These are phyloP conservation scores for Obba rivulosa DNA, from an alignment of 768 basidiomycete species.

Conservation along the genomic window DNA sequence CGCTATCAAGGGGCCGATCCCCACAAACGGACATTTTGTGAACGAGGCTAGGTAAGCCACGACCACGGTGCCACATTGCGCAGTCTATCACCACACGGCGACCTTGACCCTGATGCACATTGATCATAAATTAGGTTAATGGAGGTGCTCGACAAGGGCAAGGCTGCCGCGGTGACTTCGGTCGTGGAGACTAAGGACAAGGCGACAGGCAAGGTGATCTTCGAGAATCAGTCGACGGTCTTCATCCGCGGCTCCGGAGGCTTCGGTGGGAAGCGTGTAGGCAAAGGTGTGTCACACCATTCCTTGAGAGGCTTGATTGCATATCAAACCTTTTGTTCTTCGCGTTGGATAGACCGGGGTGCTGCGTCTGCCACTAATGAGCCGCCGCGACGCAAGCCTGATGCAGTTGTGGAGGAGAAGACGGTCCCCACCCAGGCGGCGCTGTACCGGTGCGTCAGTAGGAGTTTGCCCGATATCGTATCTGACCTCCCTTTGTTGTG, in stretches of 20 bases:
- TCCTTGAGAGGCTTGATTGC: not conserved
- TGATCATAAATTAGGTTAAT: slow-evolving; percentile 42
- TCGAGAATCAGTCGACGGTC: slow-evolving; percentile 89
- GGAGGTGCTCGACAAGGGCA: slow-evolving; percentile 87
- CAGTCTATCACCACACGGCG: no score
- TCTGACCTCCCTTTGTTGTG: not conserved
- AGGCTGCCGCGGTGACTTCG: slow-evolving; percentile 84
- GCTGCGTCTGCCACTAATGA: slow-evolving; percentile 77
- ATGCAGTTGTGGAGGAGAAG: slow-evolving; percentile 85
- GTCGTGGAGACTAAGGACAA: slow-evolving; percentile 80
- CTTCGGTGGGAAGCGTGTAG: slow-evolving; percentile 86
- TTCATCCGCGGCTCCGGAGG: slow-evolving; percentile 95
- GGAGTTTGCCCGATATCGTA: not conserved
- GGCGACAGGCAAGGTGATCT: slow-evolving; percentile 69
- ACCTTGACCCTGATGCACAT: not conserved
- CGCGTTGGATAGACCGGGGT: slow-evolving; percentile 65
- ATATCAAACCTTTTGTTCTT: not conserved
- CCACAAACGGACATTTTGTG: slow-evolving; percentile 75
- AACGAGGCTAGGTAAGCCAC: slow-evolving; percentile 61
- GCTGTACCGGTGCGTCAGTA: slow-evolving; percentile 66
- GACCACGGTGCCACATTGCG: not conserved
- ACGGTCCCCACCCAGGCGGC: slow-evolving; percentile 81
- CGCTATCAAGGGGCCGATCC: slow-evolving; percentile 79
- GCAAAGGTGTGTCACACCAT: slow-evolving; percentile 52
- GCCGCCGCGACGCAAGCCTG: slow-evolving; percentile 79